Percentiles rank a stretch among this genome's conserved stretches.
These are phyloP conservation scores for Starmerella ratchasimensis DNA, from an alignment of 805 yeast species.

Conservation along the genomic window DNA sequence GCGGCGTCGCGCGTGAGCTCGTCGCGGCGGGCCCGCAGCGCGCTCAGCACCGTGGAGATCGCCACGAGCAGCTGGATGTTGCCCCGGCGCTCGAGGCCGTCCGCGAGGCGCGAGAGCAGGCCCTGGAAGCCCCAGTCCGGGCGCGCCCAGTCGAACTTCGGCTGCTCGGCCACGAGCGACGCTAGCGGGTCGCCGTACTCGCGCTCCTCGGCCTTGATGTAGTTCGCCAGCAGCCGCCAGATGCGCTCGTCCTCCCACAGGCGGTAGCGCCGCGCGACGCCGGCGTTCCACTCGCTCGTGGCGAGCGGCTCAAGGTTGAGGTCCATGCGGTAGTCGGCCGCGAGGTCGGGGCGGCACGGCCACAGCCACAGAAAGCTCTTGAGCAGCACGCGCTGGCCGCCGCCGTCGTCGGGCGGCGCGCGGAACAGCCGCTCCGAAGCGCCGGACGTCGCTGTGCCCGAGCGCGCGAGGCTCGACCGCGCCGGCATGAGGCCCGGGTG, in stretches of 20 bases:
- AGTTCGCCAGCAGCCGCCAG: conserved; percentile 38
- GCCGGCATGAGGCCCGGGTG: background rate
- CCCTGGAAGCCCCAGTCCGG: conserved; percentile 62
- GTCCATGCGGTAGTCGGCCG: conserved; percentile 29
- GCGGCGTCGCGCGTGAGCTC: background rate
- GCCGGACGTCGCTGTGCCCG: conserved; percentile 1
- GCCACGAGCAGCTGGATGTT: conserved; percentile 76
- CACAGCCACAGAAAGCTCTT: conserved; percentile 46
- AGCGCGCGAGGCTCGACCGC: background rate
- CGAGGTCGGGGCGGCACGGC: conserved; percentile 58
- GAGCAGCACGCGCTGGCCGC: conserved; percentile 5
- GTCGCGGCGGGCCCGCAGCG: conserved; percentile 2
- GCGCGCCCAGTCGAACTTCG: conserved; percentile 47
- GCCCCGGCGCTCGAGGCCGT: conserved; percentile 46
- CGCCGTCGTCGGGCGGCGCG: background rate
- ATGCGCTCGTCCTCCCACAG: conserved; percentile 51
- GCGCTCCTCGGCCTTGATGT: conserved; percentile 5
- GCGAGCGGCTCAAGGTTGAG: conserved; percentile 37
- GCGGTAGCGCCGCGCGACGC: conserved; percentile 52
- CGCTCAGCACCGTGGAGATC: conserved; percentile 12
- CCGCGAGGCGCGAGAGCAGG: conserved; percentile 44
- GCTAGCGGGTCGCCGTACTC: conserved; percentile 3
- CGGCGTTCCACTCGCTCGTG: conserved; percentile 55
- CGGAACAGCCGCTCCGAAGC: background rate
- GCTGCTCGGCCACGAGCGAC: conserved; percentile 21